Evolutionary conservation across 2,329 filamentous ascomycete species (phyloP).

Genomic region (Teratosphaeria epicoccoides): DNA sequence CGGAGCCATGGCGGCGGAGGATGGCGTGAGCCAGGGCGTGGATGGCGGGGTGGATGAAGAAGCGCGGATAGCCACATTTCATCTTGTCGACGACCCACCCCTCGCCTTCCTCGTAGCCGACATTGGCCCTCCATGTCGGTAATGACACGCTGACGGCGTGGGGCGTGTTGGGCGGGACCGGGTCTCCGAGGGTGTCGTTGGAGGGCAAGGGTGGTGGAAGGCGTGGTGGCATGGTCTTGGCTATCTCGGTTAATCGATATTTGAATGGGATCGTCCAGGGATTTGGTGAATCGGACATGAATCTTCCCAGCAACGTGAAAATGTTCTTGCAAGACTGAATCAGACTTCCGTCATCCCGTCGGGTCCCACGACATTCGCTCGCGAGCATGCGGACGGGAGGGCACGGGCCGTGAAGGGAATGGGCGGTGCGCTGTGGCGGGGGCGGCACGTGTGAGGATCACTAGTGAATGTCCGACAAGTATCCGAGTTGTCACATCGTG

Average conservation of each 20-base stretch:
- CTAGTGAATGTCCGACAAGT: too few species aligned
- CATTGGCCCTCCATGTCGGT: conserved; percentile 81
- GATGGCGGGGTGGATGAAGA: conserved; percentile 84
- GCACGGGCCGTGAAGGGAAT: too few species aligned
- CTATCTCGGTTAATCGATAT: background rate
- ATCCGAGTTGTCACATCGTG: too few species aligned
- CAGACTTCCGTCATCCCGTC: too few species aligned
- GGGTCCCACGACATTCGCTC: background rate
- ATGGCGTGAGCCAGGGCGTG: conserved; percentile 61
- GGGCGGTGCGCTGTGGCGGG: too few species aligned
- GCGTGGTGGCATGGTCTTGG: conserved; percentile 8
- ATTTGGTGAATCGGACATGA: too few species aligned
- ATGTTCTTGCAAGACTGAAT: too few species aligned
- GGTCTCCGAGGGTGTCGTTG: conserved; percentile 45
- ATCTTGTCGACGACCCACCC: conserved; percentile 75
- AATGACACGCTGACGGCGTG: conserved; percentile 93
- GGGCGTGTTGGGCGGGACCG: conserved; percentile 66
- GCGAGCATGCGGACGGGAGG: too few species aligned
- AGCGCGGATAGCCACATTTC: conserved; percentile 85
- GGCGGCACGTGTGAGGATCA: too few species aligned
- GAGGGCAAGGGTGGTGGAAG: conserved; percentile 16
- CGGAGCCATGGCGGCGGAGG: conserved; percentile 49
- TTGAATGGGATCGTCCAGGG: too few species aligned
- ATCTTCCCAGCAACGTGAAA: too few species aligned
- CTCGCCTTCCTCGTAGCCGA: conserved; percentile 89